Base-by-base conservation (phyloP, 495 filamentous ascomycete genomes). In the Hyaloscypha variabilis region DNA sequence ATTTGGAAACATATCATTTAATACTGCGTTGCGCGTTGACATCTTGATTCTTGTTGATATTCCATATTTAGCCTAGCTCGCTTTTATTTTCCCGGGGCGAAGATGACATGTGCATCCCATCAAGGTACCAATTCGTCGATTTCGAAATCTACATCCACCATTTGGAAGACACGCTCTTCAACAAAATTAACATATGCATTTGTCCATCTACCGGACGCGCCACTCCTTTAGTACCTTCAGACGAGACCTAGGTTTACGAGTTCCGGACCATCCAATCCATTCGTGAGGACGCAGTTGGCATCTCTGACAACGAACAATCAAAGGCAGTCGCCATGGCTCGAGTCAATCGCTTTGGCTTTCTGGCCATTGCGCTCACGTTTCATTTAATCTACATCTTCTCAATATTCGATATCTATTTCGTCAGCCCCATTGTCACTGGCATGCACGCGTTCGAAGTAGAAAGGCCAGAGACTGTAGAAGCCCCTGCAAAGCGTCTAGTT, bases 321-420 rank as follows among this genome's bases (percentile, higher is more conserved):
- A 19, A 51, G 6, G 49, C 34, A 25, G 19, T 46, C 29, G 62
- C 28, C 61, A 96, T 96, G 92, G 89, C 90, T 73, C 87, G 90
- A 71, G 82, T 94, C 72, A 86, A 88, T 72, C 93, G 94, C 73
- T 87, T 90, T 70, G 91, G 90, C 73, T 99, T 99, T 77, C 81
- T 98, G 73, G 89, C 87, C 75, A 88, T 97, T 73, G 96, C 96
- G 71, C 82, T 98, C 73, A 78, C 95, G 54, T 99, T 99, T 74
- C 96, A 99, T 78, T 74, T 97, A 28, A 87, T 97, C 65, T 99
- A 99, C 78, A 90, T 95, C 66, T 93, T 88, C 71, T 97, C 94
- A 36, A 99, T 99, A 68, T 99, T 99, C 77, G 96, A 98, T 75
- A 96, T 98, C 67, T 99, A 99, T 79, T 99, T 99, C 75, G 92